phyloP scores from a whole-genome alignment of 768 basidiomycete genomes.

The Pulveroboletus frians region DNA sequence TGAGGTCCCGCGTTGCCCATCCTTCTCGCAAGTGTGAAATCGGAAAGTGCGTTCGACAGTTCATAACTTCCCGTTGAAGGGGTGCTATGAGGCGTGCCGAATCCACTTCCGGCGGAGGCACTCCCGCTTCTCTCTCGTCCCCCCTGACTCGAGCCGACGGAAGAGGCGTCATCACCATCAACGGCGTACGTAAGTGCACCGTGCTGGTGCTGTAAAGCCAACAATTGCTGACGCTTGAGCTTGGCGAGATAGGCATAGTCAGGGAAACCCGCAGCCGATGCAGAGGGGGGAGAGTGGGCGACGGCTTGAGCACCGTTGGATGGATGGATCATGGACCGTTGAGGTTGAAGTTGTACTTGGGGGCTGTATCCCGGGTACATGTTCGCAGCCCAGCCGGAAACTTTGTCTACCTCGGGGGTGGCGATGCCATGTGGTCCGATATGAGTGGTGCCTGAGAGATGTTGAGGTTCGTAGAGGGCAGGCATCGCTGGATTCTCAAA shows the following conservation, averaged over 20 bases:
- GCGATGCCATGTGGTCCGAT: conserved; percentile 18
- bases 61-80: conserved; percentile 33
- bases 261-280: conserved; percentile 8
- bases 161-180: conserved; percentile 37
- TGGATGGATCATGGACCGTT: conserved; percentile 39
- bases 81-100: conserved; percentile 26
- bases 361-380: conserved; percentile 26
- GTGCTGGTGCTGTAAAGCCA: conserved; percentile 32
- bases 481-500: conserved; percentile 53
- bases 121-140: conserved; percentile 35
- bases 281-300: conserved; percentile 19
- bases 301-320: conserved; percentile 36
- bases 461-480: conserved; percentile 40
- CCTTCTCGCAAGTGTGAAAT: conserved; percentile 24
- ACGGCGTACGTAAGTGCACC: conserved; percentile 21
- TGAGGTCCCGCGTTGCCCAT: conserved; percentile 20
- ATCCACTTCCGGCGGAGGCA: conserved; percentile 31
- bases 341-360: conserved; percentile 28
- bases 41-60: conserved; percentile 27
- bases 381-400: conserved; percentile 28
- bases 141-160: conserved; percentile 34
- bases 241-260: conserved; percentile 26
- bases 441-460: conserved; percentile 23
- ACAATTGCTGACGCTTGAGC: conserved; percentile 25
- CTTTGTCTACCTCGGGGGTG: conserved; percentile 25